These are phyloP conservation scores for Coemansia sp. DNA, from an alignment of 192 early-diverging fungal genomes.

Conservation along the genomic window DNA sequence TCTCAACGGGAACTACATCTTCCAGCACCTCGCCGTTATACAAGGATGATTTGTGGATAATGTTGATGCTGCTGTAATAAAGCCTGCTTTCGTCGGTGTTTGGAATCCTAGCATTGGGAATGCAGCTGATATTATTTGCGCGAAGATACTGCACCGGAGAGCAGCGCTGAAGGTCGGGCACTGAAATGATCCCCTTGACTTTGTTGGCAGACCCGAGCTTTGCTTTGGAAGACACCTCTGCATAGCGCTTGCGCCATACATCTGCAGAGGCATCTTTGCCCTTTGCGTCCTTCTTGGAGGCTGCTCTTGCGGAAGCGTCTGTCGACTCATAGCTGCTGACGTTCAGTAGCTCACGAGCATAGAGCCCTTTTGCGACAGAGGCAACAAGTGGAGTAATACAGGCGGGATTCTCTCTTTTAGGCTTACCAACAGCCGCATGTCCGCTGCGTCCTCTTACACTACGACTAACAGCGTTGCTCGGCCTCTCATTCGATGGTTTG, in stretches of 20 bases:
- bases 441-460: background rate
- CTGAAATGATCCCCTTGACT: conserved; percentile 31
- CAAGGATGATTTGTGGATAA: conserved; percentile 26
- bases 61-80: conserved; percentile 20
- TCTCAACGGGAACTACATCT: conserved; percentile 50
- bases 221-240: conserved; percentile 15
- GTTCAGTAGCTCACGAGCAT: conserved; percentile 42
- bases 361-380: conserved; percentile 49
- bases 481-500: conserved; percentile 8
- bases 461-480: conserved; percentile 2
- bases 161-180: conserved; percentile 23
- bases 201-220: conserved; percentile 16
- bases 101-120: conserved; percentile 11
- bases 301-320: background rate
- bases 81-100: conserved; percentile 5
- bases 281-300: background rate
- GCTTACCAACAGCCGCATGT: conserved; percentile 15
- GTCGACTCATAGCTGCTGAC: conserved; percentile 26
- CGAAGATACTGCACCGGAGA: conserved; percentile 20
- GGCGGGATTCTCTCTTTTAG: conserved; percentile 42
- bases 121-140: conserved; percentile 1
- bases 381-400: conserved; percentile 51
- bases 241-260: conserved; percentile 36
- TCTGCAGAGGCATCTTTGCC: conserved; percentile 6
- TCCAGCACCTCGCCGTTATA: conserved; percentile 36